Evolutionary conservation across 2,329 filamentous ascomycete species (phyloP), one percentile per base, ranked within the genome.

Genomic region (Mycogone perniciosa): DNA sequence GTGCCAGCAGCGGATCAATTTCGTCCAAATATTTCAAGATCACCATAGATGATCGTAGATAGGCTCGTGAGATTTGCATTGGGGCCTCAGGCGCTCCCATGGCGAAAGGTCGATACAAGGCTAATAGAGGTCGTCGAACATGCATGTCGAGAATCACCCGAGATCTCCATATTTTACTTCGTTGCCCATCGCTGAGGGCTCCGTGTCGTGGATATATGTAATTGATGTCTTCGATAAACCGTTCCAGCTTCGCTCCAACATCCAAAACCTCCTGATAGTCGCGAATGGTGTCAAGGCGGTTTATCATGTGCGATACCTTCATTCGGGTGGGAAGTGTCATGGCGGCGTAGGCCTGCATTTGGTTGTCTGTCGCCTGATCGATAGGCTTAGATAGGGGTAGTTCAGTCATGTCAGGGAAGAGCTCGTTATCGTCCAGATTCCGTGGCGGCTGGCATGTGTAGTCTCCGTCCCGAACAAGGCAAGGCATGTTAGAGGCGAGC

Each of bases 1-100:
- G 71, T 2, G 72, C 66, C 5, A 71, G 65, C 27, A 65, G 60
- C 0, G 75, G 72, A 52, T 80, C 76, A 5, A 80, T 62, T 54
- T 80, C 76, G 54, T 80, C 76, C 41, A 80, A 64, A 51, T 79
- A 80, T 10, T 72, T 75, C 44, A 80, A 65, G n/a, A 81, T 71
- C 11, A 76, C 70, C 70, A 80, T 78, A 3, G 75, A 79, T 0
- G 76, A 80, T 45, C 75, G 70, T 34, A 81, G 62, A 54, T 80
- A 81, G 5, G 73, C 68, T 29, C 75, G 71, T 44, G 75, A 70
- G 33, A 81, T 78, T 51, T 78, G 75, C 5, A 69, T 65, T 8
- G 76, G 77, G 2, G 72, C 73, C 48, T 76, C 74, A 5, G 69
- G 61, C 4, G 72, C 69, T n/a, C 76, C 75, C 54, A 81, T 65